Percentiles rank a stretch among this genome's conserved stretches.
Conservation (phyloP, 2,329 filamentous ascomycete species). For the Fusarium illudens region DNA sequence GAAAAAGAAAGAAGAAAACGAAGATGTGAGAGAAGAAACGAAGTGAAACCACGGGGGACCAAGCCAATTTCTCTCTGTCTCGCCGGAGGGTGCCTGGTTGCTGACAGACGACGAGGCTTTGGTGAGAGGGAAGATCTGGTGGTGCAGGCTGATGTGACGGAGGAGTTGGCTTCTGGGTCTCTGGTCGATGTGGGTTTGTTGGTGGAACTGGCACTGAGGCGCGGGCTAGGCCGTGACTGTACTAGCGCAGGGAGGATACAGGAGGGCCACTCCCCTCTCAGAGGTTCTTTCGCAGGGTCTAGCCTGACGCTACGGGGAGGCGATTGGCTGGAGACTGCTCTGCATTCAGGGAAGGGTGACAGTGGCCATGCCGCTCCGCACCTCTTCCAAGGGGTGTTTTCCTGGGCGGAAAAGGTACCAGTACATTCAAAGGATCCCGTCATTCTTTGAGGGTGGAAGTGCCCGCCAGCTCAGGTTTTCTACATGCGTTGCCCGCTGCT, state of each 20-base stretch:
- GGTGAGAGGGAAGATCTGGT: conserved; percentile 35
- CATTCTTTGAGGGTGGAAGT: neutral
- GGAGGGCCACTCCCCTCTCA: neutral
- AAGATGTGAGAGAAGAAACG: neutral
- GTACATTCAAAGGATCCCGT: neutral
- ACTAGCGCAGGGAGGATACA: neutral
- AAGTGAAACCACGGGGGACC: neutral
- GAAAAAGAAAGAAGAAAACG: conserved; percentile 3
- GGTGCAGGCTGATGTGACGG: conserved; percentile 38
- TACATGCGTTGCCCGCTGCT: neutral
- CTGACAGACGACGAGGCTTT: conserved; percentile 34
- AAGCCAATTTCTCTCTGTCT: conserved; percentile 7
- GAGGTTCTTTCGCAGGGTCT: conserved; percentile 16
- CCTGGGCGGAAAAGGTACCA: neutral
- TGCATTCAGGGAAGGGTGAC: conserved; percentile 27
- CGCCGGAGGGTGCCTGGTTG: conserved; percentile 12
- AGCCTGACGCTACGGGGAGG: neutral
- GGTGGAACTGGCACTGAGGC: neutral
- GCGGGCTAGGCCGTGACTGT: neutral
- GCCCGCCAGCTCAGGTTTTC: neutral
- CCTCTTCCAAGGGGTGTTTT: conserved; percentile 14
- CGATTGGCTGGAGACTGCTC: conserved; percentile 10
- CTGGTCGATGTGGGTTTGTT: conserved; percentile 25
- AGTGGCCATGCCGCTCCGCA: conserved; percentile 22
- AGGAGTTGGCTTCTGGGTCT: conserved; percentile 27